Evolutionary conservation across 2,329 filamentous ascomycete species (phyloP), one percentile per base, ranked within the genome.

Genomic region (Trichoderma atrobrunneum): DNA sequence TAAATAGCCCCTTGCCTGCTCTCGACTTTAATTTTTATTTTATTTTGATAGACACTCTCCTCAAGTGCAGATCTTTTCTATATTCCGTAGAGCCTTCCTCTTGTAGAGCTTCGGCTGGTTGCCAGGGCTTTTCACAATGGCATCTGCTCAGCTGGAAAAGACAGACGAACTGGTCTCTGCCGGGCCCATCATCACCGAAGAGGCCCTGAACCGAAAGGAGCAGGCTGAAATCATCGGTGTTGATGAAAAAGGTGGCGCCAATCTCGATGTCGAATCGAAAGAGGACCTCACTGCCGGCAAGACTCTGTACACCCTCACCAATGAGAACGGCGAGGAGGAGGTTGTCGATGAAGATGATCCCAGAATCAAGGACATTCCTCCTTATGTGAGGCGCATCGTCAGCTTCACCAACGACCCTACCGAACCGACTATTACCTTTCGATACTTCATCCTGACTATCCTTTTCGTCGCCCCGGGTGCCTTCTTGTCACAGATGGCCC

Each of bases 401-500:
- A 88, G 85, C 75, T 81, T 90, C 72, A 83, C 85, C 24, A 88
- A 90, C 76, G 87, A 90, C 75, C 83, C 87, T 0, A 84, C 80
- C 3, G 80, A 88, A 32, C 85, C 86, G 1, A 88, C 87, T 14
- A 80, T 90, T 26, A 90, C 88, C 1, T 90, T 90, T 74, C 85
- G 88, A 30, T 90, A 89, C 75, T 88, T 89, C 75, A 66, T 90
- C 28, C 80, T 90, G 28, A 83, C 85, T 6, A 77, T 87, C 70
- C 73, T 90, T 21, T 89, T 89, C 75, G 84, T 89, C 59, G 82
- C 85, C 1, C 87, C 88, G 0, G 88, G 88, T 3, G 88, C 88
- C 2, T 87, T 90, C 74, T 77, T 90, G 3, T 87, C 85, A 6
- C 85, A 87, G 75, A 86, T 89, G 83, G 85, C 84, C 73, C 82